Percentiles rank a stretch among this genome's conserved stretches.
Conservation (phyloP, 257 asterid species). For the Capsicum rhomboideum region DNA sequence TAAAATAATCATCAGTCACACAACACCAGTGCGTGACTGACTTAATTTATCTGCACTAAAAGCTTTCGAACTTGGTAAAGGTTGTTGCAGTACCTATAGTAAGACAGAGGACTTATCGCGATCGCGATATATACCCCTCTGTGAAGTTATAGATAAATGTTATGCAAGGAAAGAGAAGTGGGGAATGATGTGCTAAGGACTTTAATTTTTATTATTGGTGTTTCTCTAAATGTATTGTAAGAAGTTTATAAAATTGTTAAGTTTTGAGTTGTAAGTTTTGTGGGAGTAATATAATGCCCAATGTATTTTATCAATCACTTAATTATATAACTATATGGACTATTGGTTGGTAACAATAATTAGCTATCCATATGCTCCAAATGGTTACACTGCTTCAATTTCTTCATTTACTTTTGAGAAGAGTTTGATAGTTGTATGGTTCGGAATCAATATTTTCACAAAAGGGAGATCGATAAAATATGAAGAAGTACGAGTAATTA, state of each 20-base stretch:
- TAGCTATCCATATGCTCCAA: too few species aligned
- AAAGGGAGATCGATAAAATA: too few species aligned
- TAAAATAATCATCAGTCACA: not conserved
- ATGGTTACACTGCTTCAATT: too few species aligned
- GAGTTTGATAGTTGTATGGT: too few species aligned
- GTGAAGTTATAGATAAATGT: not conserved
- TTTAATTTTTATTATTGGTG: not conserved
- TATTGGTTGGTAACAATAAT: too few species aligned
- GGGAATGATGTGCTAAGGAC: not conserved
- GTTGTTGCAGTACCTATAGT: not conserved
- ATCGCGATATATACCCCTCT: not conserved
- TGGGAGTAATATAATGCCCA: too few species aligned
- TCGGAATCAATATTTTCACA: too few species aligned
- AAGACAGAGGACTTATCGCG: not conserved
- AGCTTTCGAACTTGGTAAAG: not conserved
- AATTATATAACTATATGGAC: too few species aligned
- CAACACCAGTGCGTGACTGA: not conserved
- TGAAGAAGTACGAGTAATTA: too few species aligned
- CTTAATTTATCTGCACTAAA: not conserved
- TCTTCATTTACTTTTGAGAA: too few species aligned
- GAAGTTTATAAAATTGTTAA: not conserved
- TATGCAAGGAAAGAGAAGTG: not conserved
- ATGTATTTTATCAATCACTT: too few species aligned
- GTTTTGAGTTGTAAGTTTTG: too few species aligned
- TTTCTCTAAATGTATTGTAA: not conserved